Percentiles rank a stretch among this genome's conserved stretches.
These are phyloP conservation scores for Amphicarpaea edgeworthii DNA, from an alignment of 306 rosid species.

Conservation along the genomic window DNA sequence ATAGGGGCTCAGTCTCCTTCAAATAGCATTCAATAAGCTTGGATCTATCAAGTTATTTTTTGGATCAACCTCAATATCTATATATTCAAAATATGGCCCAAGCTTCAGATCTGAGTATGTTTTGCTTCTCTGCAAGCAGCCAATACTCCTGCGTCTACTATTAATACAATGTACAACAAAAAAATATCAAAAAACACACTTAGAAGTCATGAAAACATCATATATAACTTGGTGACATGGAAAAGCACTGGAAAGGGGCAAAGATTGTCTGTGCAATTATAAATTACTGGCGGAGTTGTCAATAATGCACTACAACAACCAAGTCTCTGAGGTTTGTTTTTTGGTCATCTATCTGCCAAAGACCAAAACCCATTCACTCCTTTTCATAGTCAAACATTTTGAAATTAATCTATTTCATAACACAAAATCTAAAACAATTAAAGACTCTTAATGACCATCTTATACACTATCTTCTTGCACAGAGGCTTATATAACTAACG, in stretches of 20 bases:
- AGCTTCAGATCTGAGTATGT: not conserved
- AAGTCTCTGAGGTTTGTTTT: not conserved
- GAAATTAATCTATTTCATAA: too few species aligned
- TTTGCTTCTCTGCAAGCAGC: slow-evolving; percentile 22
- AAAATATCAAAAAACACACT: not conserved
- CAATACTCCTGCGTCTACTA: slow-evolving; percentile 15
- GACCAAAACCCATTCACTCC: not conserved
- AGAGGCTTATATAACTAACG: too few species aligned
- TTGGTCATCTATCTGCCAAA: not conserved
- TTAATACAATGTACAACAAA: not conserved
- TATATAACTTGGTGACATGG: not conserved
- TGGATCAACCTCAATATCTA: slow-evolving; percentile 20
- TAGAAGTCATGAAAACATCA: not conserved
- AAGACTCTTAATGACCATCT: too few species aligned
- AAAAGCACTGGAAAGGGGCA: not conserved
- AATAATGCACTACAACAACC: not conserved
- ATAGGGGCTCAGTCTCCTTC: slow-evolving; percentile 15
- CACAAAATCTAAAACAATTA: too few species aligned
- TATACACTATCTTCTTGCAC: too few species aligned
- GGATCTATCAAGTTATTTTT: slow-evolving; percentile 13
- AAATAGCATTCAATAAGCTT: not conserved
- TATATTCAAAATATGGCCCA: too few species aligned
- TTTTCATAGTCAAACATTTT: too few species aligned
- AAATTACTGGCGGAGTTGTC: not conserved
- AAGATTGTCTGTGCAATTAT: not conserved